Conservation (phyloP, 2,329 filamentous ascomycete species). For the Aureobasidium namibiae region DNA sequence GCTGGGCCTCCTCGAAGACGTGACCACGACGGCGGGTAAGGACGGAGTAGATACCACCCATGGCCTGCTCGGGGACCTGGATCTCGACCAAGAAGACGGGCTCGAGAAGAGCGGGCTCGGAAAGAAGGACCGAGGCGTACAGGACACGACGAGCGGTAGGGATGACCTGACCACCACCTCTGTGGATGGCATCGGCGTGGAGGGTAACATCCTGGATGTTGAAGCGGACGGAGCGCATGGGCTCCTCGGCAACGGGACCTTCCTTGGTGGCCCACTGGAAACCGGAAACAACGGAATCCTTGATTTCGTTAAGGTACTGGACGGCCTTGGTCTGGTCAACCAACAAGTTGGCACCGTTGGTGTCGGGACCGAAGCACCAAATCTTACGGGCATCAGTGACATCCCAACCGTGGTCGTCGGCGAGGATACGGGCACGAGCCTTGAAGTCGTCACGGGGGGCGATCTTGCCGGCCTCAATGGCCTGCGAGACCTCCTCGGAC, state of each 20-base stretch:
- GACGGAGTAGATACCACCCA: slow-evolving; percentile 99
- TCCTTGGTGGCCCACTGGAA: slow-evolving; percentile 99
- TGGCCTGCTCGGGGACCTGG: slow-evolving; percentile 94
- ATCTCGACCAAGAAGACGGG: slow-evolving; percentile 99
- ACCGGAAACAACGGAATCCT: slow-evolving; percentile 98
- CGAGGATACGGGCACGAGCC: slow-evolving; percentile 88
- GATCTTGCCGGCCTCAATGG: slow-evolving; percentile 90
- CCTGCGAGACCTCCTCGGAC: slow-evolving; percentile 79
- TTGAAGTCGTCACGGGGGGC: slow-evolving; percentile 97
- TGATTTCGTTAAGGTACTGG: slow-evolving; percentile 99
- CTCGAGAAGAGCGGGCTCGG: slow-evolving; percentile 85
- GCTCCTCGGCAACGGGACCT: slow-evolving; percentile 96
- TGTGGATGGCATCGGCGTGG: slow-evolving; percentile 98
- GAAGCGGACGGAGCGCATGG: slow-evolving; percentile 93
- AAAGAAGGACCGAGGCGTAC: slow-evolving; percentile 85
- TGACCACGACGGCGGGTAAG: slow-evolving; percentile 96
- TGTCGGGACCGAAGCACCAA: slow-evolving; percentile 99
- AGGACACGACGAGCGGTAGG: slow-evolving; percentile 96
- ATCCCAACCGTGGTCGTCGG: slow-evolving; percentile 98
- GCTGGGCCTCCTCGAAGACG: slow-evolving; percentile 98
- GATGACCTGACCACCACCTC: slow-evolving; percentile 98
- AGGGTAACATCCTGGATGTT: slow-evolving; percentile 99
- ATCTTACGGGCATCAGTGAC: slow-evolving; percentile 99
- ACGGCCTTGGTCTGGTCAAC: slow-evolving; percentile 99
- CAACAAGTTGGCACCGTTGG: slow-evolving; percentile 93